Conservation (phyloP, 805 yeast genomes). For the Wickerhamiella galacta region DNA sequence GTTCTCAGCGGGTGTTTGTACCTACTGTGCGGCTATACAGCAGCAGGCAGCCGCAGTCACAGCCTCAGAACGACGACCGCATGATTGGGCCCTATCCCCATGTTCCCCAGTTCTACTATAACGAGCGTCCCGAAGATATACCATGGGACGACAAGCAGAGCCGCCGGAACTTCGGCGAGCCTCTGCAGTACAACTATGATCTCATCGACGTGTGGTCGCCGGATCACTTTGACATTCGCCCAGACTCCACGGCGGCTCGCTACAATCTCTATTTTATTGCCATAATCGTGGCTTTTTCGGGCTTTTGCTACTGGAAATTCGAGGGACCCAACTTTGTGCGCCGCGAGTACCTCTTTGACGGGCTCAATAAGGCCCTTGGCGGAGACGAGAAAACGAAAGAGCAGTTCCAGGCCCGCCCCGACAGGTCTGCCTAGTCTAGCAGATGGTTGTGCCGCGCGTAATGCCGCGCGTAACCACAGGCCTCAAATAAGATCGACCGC, state of each 20-base stretch:
- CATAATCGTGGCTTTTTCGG: slow-evolving; percentile 20
- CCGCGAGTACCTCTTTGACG: slow-evolving; percentile 57
- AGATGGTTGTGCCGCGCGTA: no score
- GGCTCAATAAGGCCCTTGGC: slow-evolving; percentile 61
- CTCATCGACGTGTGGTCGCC: slow-evolving; percentile 76
- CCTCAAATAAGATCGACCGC: no score
- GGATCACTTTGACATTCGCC: slow-evolving; percentile 45
- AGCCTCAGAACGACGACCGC: slow-evolving; percentile 13
- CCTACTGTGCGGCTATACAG: background rate
- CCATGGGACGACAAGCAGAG: slow-evolving; percentile 68
- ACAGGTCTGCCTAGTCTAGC: no score
- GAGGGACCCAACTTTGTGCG: slow-evolving; percentile 55
- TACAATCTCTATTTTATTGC: slow-evolving; percentile 41
- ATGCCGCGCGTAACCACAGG: no score
- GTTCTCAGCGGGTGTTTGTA: background rate
- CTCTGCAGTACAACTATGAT: slow-evolving; percentile 56
- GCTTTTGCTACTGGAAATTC: slow-evolving; percentile 27
- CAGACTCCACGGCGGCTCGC: slow-evolving; percentile 43
- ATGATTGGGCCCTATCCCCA: slow-evolving; percentile 33
- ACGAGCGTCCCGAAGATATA: slow-evolving; percentile 50
- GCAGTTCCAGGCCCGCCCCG: slow-evolving; percentile 25
- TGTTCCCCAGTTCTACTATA: slow-evolving; percentile 42
- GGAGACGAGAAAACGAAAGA: slow-evolving; percentile 26
- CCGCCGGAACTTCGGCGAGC: slow-evolving; percentile 62
- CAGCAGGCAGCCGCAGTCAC: background rate